phyloP scores from a whole-genome alignment of 805 yeast genomes.

The Cyberlindnera mrakii region DNA sequence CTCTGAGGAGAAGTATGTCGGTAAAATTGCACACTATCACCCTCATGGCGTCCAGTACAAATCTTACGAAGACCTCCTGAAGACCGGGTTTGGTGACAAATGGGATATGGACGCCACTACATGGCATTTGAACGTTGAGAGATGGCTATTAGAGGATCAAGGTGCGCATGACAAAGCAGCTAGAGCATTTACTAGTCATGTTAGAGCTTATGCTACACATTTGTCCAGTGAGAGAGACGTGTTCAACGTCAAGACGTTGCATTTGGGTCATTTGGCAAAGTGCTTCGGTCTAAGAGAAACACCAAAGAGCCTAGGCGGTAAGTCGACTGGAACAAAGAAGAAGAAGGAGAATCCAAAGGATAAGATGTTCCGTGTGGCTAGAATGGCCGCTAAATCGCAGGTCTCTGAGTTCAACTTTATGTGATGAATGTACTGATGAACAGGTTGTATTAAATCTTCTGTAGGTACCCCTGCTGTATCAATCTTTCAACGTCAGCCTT shows the following conservation, averaged over 20 bases:
- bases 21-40: constrained; percentile 52
- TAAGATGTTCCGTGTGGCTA: constrained; percentile 73
- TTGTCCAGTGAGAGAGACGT: constrained; percentile 68
- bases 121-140: constrained; percentile 87
- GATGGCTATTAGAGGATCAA: constrained; percentile 74
- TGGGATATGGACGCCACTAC: constrained; percentile 97
- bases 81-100: constrained; percentile 36
- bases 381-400: constrained; percentile 54
- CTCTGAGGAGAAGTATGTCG: constrained; percentile 84
- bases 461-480: constrained; percentile 89
- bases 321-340: constrained; percentile 31
- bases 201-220: constrained; percentile 96
- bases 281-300: constrained; percentile 92
- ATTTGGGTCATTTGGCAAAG: constrained; percentile 94
- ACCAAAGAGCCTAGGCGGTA: constrained; percentile 70
- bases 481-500: constrained; percentile 91
- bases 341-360: constrained; percentile 64
- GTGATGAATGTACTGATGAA: constrained; percentile 8
- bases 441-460: constrained; percentile 42
- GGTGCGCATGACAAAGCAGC: constrained; percentile 59
- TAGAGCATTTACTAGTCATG: constrained; percentile 80
- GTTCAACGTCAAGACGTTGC: constrained; percentile 78
- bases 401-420: constrained; percentile 68
- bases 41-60: constrained; percentile 44
- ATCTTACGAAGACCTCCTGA: constrained; percentile 41